phyloP scores from a whole-genome alignment of 139 green algal genomes.

The Chloropicon primus region DNA sequence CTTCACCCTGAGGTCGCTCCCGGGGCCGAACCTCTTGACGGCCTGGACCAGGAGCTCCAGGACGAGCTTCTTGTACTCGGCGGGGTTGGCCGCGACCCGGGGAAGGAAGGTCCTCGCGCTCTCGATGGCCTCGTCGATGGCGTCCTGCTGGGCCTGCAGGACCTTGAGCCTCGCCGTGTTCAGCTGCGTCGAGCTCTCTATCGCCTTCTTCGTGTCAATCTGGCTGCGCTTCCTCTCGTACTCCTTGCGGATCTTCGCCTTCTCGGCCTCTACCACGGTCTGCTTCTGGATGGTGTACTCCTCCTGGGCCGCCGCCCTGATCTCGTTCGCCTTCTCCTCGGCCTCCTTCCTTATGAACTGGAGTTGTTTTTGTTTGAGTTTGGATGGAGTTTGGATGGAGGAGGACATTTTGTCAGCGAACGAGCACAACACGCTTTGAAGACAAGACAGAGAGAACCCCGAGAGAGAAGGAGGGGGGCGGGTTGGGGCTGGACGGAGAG shows the following conservation, averaged over 20 bases:
- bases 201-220: slow-evolving; percentile 96
- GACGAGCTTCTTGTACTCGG: slow-evolving; percentile 69
- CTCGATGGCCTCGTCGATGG: slow-evolving; percentile 34
- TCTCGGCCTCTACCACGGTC: slow-evolving; percentile 91
- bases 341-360: slow-evolving; percentile 97
- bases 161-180: slow-evolving; percentile 86
- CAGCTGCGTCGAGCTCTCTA: slow-evolving; percentile 93
- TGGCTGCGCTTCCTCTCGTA: slow-evolving; percentile 86
- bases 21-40: neutral
- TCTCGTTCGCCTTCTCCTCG: slow-evolving; percentile 95
- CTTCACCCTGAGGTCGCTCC: neutral
- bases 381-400: too few relatives aligned
- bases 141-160: slow-evolving; percentile 72
- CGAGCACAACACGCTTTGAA: neutral
- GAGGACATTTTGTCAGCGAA: too few relatives aligned
- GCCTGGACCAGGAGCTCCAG: slow-evolving; percentile 77
- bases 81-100: slow-evolving; percentile 39
- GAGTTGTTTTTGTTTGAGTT: too few relatives aligned
- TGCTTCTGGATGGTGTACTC: slow-evolving; percentile 98
- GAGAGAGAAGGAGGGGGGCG: neutral
- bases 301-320: slow-evolving; percentile 88
- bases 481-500: neutral
- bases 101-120: slow-evolving; percentile 45
- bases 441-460: neutral
- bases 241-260: slow-evolving; percentile 82